phyloP scores from a whole-genome alignment of 176 grass and related monocot genomes.

The Lolium multiflorum region DNA sequence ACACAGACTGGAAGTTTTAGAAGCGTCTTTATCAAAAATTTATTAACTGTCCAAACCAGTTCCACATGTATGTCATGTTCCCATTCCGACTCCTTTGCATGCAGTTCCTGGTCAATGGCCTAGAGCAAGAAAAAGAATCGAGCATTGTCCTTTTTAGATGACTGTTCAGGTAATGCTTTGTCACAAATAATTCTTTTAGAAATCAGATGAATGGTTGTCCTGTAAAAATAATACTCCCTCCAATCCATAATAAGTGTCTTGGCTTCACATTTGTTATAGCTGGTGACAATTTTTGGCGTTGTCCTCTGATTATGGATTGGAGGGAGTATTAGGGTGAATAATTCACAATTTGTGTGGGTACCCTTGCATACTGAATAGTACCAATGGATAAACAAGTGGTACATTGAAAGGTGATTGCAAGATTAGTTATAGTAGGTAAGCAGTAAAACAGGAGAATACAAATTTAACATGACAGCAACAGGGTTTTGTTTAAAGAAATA shows the following conservation, averaged over 20 bases:
- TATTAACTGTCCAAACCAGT: constrained; percentile 7
- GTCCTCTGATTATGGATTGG: no score
- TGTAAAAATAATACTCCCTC: background rate
- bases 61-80: background rate
- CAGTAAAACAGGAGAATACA: background rate
- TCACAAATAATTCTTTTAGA: background rate
- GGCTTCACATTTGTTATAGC: no score
- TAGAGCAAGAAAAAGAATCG: background rate
- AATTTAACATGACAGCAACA: background rate
- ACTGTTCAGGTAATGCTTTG: background rate
- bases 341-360: background rate
- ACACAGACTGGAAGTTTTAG: background rate
- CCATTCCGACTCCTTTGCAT: background rate
- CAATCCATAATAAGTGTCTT: no score
- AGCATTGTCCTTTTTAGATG: background rate
- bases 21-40: background rate
- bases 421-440: background rate
- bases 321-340: background rate
- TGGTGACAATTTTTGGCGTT: no score
- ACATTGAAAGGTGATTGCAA: background rate
- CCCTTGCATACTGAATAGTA: background rate
- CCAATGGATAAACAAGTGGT: background rate
- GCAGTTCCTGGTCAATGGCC: constrained; percentile 20
- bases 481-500: background rate
- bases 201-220: background rate